Conservation (phyloP, 208 protist species). For the Tritrichomonas foetus region DNA sequence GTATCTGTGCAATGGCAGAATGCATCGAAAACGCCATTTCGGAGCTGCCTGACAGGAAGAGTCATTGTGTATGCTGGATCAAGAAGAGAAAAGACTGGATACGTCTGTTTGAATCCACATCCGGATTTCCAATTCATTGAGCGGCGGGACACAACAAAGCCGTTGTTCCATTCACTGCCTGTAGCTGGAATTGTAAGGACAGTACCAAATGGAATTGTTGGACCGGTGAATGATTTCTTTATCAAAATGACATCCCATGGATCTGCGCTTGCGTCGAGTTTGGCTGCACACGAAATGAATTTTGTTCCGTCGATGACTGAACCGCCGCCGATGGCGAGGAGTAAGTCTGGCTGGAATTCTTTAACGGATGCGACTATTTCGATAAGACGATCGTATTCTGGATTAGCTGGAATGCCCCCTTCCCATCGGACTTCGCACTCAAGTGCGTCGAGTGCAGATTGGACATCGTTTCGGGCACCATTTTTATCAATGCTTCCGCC, state of each 20-base stretch:
- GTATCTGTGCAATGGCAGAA: background rate
- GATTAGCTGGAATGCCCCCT: background rate
- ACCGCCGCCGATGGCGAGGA: background rate
- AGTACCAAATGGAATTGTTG: background rate
- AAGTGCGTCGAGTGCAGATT: background rate
- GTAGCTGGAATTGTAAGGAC: conserved; percentile 24
- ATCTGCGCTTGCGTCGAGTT: background rate
- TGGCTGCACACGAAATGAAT: background rate
- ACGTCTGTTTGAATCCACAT: background rate
- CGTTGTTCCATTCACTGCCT: conserved; percentile 18
- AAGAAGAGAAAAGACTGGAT: background rate
- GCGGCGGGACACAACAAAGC: background rate
- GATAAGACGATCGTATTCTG: background rate
- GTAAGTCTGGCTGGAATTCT: background rate
- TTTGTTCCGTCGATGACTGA: background rate
- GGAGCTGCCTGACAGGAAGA: background rate
- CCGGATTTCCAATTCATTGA: background rate
- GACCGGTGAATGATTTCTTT: background rate
- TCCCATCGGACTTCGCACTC: conserved; percentile 1
- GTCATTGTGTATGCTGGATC: conserved; percentile 34
- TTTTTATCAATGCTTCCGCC: conserved; percentile 9
- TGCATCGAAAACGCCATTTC: background rate
- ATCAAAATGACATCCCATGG: background rate
- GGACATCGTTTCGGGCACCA: background rate
- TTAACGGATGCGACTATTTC: background rate